These are phyloP conservation scores for Salix suchowensis DNA, from an alignment of 345 rosid genomes.

Conservation along the genomic window DNA sequence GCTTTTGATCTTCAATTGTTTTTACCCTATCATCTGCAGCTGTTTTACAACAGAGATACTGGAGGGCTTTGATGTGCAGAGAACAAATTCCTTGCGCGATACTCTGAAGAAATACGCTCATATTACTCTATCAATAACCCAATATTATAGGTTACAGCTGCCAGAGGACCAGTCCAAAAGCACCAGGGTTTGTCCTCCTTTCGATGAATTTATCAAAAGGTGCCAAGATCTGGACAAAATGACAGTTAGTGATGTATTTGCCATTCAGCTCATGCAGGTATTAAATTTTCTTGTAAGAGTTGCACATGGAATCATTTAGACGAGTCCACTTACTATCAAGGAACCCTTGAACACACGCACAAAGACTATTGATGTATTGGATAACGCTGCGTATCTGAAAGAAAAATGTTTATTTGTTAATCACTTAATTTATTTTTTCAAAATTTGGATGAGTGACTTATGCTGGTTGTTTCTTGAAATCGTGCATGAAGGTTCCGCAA, in stretches of 20 bases:
- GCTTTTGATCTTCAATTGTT: background rate
- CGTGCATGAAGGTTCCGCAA: conserved; percentile 60
- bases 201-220: conserved; percentile 53
- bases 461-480: background rate
- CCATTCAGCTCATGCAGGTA: conserved; percentile 97
- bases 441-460: background rate
- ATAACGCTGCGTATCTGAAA: no score
- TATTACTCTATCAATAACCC: conserved; percentile 65
- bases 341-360: no score
- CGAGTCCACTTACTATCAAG: background rate
- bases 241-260: conserved; percentile 86
- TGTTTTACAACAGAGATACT: conserved; percentile 92
- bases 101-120: conserved; percentile 71
- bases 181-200: conserved; percentile 45
- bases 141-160: conserved; percentile 44
- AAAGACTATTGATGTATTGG: no score
- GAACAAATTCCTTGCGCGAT: conserved; percentile 65
- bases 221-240: conserved; percentile 75
- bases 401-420: background rate
- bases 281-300: conserved; percentile 4
- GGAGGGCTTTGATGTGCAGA: conserved; percentile 83
- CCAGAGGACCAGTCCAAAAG: conserved; percentile 35
- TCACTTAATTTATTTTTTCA: background rate
- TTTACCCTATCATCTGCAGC: conserved; percentile 36
- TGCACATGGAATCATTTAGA: background rate